A percentile compares a stretch with the other conserved stretches of the same genome.
These are phyloP conservation scores for Nectriaceae sp. DNA, from an alignment of 2,329 filamentous ascomycete species.

Conservation along the genomic window DNA sequence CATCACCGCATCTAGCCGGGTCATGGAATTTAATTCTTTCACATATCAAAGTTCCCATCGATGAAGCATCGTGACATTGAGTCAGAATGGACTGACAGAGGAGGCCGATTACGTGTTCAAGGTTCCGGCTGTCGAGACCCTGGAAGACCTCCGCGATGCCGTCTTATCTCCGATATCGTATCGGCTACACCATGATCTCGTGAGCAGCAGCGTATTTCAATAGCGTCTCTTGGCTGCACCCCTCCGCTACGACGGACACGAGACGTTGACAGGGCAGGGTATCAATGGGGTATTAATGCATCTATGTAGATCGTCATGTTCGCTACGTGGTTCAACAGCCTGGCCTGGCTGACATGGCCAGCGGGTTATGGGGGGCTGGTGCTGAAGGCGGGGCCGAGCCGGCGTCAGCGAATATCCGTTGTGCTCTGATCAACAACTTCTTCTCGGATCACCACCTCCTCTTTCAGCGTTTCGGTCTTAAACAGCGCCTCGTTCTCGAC, in stretches of 20 bases:
- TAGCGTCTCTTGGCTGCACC: conserved; percentile 19
- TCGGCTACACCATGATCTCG: conserved; percentile 24
- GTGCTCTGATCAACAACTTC: conserved; percentile 19
- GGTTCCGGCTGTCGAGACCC: conserved; percentile 3
- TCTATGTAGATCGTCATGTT: conserved; percentile 3
- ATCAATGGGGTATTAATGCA: conserved; percentile 22
- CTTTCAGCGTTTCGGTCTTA: conserved; percentile 24
- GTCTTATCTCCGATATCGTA: conserved; percentile 35
- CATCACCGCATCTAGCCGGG: conserved; percentile 20
- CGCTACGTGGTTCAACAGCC: conserved; percentile 22
- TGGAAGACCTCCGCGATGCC: conserved; percentile 1
- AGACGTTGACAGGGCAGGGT: conserved; percentile 6
- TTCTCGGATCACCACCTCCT: conserved; percentile 28
- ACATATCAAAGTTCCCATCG: conserved; percentile 9
- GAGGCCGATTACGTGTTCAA: conserved; percentile 9
- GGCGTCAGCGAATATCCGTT: not conserved
- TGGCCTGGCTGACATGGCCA: conserved; percentile 12
- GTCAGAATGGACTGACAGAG: conserved; percentile 21
- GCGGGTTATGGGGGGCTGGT: conserved; percentile 21
- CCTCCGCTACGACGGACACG: not conserved
- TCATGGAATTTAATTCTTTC: conserved; percentile 22
- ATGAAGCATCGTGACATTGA: conserved; percentile 13
- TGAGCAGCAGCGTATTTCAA: conserved; percentile 17
- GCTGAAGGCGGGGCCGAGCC: conserved; percentile 22
- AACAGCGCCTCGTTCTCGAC: conserved; percentile 24